Percentiles rank a stretch among this genome's conserved stretches.
phyloP scores from a whole-genome alignment of 306 rosid genomes.

The Lagenaria siceraria region DNA sequence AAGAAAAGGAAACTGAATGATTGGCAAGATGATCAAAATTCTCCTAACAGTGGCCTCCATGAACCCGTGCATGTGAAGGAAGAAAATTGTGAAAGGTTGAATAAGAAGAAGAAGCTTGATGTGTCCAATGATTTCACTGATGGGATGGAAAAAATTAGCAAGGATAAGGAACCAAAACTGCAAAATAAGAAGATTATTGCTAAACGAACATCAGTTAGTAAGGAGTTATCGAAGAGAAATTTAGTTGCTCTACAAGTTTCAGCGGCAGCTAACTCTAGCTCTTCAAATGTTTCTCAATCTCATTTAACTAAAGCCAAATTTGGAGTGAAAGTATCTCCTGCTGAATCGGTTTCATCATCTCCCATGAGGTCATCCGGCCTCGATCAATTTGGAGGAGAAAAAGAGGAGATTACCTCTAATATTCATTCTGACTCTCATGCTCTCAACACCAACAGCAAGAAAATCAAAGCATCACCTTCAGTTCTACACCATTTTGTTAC shows the following conservation, averaged over 20 bases:
- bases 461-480: slow-evolving; percentile 21
- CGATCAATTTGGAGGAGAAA: slow-evolving; percentile 20
- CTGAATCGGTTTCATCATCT: slow-evolving; percentile 69
- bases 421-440: slow-evolving; percentile 17
- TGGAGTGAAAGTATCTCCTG: slow-evolving; percentile 52
- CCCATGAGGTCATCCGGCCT: slow-evolving; percentile 40
- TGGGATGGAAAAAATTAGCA: slow-evolving; percentile 15
- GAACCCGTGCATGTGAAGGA: slow-evolving; percentile 20
- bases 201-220: slow-evolving; percentile 22
- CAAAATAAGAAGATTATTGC: slow-evolving; percentile 22
- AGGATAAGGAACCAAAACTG: slow-evolving; percentile 23
- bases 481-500: slow-evolving; percentile 21
- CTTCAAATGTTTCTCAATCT: slow-evolving; percentile 63
- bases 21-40: slow-evolving; percentile 29
- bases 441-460: slow-evolving; percentile 18
- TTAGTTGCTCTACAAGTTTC: slow-evolving; percentile 28
- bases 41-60: slow-evolving; percentile 20
- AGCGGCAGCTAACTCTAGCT: slow-evolving; percentile 53
- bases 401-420: slow-evolving; percentile 10
- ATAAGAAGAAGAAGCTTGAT: slow-evolving; percentile 30
- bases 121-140: slow-evolving; percentile 18
- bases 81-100: slow-evolving; percentile 29
- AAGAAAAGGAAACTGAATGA: slow-evolving; percentile 53
- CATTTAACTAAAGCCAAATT: slow-evolving; percentile 30
- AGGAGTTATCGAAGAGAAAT: slow-evolving; percentile 28